phyloP scores from a whole-genome alignment of 441 rosid species.

The Hura crepitans region DNA sequence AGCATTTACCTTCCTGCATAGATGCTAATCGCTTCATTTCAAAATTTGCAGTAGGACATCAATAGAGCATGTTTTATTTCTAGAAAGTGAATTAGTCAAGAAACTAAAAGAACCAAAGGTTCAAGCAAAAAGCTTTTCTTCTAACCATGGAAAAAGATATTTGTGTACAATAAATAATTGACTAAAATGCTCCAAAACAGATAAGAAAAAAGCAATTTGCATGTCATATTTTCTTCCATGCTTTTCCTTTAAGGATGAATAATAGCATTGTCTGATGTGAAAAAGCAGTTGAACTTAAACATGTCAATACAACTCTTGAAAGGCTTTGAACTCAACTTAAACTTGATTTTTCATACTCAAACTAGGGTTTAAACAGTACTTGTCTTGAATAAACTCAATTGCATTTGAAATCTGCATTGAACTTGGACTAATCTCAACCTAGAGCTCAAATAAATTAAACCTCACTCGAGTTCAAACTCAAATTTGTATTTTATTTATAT shows the following conservation, averaged over 20 bases:
- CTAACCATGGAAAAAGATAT: neutral
- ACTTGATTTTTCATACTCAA: neutral
- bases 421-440: neutral
- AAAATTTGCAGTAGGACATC: neutral
- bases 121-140: neutral
- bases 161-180: neutral
- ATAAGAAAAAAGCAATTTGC: neutral
- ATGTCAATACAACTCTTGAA: neutral
- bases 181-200: neutral
- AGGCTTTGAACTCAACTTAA: neutral
- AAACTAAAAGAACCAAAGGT: neutral
- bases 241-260: neutral
- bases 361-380: neutral
- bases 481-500: too few species aligned
- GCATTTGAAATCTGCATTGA: neutral
- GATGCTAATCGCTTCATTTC: conserved; percentile 9
- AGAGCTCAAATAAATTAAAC: neutral
- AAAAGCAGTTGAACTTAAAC: neutral
- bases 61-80: too few species aligned
- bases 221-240: neutral
- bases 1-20: neutral
- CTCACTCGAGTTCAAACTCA: too few species aligned
- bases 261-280: neutral
- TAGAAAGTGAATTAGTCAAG: neutral
- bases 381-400: neutral